Conservation (phyloP, 2,329 filamentous ascomycete genomes). For the Penicillium sp. region DNA sequence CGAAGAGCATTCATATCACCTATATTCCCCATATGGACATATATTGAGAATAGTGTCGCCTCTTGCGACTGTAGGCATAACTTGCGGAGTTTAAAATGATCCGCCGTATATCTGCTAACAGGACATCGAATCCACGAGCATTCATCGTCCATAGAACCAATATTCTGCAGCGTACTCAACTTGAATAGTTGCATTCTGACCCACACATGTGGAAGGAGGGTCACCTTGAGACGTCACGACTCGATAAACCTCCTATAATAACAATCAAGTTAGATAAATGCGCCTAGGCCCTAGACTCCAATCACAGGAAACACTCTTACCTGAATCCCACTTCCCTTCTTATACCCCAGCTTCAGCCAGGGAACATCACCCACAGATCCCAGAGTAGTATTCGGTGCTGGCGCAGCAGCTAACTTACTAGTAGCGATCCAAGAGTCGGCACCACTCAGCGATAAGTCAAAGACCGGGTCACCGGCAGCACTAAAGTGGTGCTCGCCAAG, state of each 20-base stretch:
- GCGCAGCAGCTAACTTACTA: slow-evolving; percentile 28
- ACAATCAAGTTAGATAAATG: slow-evolving; percentile 6
- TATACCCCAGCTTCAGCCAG: slow-evolving; percentile 34
- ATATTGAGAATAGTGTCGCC: background rate
- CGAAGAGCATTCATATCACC: background rate
- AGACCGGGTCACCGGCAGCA: slow-evolving; percentile 26
- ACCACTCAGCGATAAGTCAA: slow-evolving; percentile 31
- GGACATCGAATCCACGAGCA: background rate
- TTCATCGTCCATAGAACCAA: slow-evolving; percentile 41
- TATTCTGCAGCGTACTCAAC: slow-evolving; percentile 44
- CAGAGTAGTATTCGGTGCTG: slow-evolving; percentile 15
- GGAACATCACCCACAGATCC: slow-evolving; percentile 27
- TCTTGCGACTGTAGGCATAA: too few relatives aligned
- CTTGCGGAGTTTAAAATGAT: too few relatives aligned
- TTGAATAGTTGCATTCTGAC: slow-evolving; percentile 29
- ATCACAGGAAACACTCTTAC: slow-evolving; percentile 17
- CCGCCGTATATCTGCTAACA: background rate
- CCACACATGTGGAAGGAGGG: slow-evolving; percentile 35
- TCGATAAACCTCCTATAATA: slow-evolving; percentile 40
- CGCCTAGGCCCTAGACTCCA: background rate
- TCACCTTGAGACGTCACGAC: slow-evolving; percentile 39
- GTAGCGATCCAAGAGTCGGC: slow-evolving; percentile 26
- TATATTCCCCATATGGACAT: background rate
- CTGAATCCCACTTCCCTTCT: slow-evolving; percentile 29
- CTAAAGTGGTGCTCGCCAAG: slow-evolving; percentile 41